Base-by-base conservation (phyloP, 768 basidiomycete species). In the Russula abietina region DNA sequence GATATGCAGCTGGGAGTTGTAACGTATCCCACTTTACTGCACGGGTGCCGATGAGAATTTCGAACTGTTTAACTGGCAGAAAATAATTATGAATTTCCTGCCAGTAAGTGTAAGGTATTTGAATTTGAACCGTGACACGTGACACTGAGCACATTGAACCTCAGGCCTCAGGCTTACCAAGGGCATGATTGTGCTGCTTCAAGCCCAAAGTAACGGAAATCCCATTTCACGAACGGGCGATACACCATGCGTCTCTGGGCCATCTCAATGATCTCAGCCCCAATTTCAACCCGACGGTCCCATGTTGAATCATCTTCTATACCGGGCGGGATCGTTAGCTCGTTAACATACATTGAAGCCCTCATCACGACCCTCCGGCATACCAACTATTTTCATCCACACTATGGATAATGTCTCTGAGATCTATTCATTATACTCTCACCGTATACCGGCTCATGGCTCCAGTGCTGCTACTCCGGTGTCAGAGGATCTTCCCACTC, bases 31-130 rank as follows among this genome's bases (percentile, higher is more conserved):
- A 91, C 54, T 67, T 76, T 58, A 91, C 71, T 28, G 77, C 84
- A 4, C 70, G 72, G 65, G 76, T 76, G 2, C 86, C 89, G 19
- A 89, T 75, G 19, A 91, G 83, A 51, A 90, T 79, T 69, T 91
- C 89, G 67, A 83, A 90, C 38, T 76, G 5, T 30, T 5, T 30
- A 30, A n/a, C n/a, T n/a, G n/a, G n/a, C n/a, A 30, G 28, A 30
- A 30, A 30, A 30, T 30, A 30, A 30, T 30, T 30, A 30, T n/a
- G n/a, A n/a, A n/a, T n/a, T n/a, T n/a, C n/a, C n/a, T n/a, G n/a
- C n/a, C n/a, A 30, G 28, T 30, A 30, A 30, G 5, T 30, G 5
- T 2, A 30, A 5, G 28, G 28, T 30, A n/a, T 30, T 30, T 30
- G 5, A 30, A 30, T 30, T 30, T 30, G 28, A 30, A 5, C 28